A percentile compares a stretch with the other conserved stretches of the same genome.
phyloP scores from a whole-genome alignment of 306 rosid species.

The Medicago ruthenica region DNA sequence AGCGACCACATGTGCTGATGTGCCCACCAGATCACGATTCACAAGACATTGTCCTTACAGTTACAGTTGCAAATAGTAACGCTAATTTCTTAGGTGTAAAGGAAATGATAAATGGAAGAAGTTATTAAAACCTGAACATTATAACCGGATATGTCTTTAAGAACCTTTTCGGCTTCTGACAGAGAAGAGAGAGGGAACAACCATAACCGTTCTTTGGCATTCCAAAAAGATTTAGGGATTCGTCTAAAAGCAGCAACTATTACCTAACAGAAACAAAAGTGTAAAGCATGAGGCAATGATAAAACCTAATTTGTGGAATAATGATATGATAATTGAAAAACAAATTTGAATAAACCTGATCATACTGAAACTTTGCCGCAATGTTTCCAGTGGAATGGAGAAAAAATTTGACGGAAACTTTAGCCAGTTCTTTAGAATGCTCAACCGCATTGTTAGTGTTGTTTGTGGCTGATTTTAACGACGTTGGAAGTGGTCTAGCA shows the following conservation, averaged over 20 bases:
- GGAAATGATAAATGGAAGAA: conserved; percentile 35
- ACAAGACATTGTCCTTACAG: background rate
- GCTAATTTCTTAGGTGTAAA: conserved; percentile 19
- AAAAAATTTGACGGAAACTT: conserved; percentile 68
- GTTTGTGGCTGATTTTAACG: conserved; percentile 47
- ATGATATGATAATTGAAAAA: too few species aligned
- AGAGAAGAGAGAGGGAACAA: conserved; percentile 74
- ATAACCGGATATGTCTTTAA: conserved; percentile 56
- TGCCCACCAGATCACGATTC: conserved; percentile 8
- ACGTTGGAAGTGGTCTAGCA: conserved; percentile 49
- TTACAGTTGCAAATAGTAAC: conserved; percentile 12
- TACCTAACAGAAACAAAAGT: conserved; percentile 52
- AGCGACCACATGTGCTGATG: background rate
- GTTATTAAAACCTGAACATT: conserved; percentile 70
- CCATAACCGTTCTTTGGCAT: conserved; percentile 92
- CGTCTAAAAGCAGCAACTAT: conserved; percentile 66
- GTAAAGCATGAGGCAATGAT: conserved; percentile 39
- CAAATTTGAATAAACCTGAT: conserved; percentile 59
- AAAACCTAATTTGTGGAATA: background rate
- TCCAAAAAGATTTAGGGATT: conserved; percentile 81
- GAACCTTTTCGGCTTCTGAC: conserved; percentile 68
- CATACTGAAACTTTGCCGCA: conserved; percentile 77
- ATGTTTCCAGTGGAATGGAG: conserved; percentile 78
- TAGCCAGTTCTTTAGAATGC: conserved; percentile 53
- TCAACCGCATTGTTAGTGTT: conserved; percentile 51